These are phyloP conservation scores for Ceratobasidium sp. DNA, from an alignment of 1,284 basidiomycete genomes.

Conservation along the genomic window DNA sequence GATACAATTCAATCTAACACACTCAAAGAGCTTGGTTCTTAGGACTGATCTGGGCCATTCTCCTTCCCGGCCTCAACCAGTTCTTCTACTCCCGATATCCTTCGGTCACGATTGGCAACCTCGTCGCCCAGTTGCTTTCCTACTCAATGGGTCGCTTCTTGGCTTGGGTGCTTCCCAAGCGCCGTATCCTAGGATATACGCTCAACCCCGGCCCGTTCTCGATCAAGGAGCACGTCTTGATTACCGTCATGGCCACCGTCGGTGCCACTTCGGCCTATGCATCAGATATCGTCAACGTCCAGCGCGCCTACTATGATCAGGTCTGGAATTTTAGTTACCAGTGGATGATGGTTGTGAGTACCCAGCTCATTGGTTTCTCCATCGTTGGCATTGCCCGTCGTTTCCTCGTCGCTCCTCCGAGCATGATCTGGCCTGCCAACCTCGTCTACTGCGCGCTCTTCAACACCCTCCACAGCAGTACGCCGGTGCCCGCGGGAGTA, in stretches of 20 bases:
- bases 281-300: conserved; percentile 66
- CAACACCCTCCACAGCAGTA: conserved; percentile 75
- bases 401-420: conserved; percentile 76
- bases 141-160: conserved; percentile 64
- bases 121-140: conserved; percentile 52
- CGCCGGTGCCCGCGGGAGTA: conserved; percentile 66
- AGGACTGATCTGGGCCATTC: conserved; percentile 60
- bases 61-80: conserved; percentile 59
- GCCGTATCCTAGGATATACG: conserved; percentile 58
- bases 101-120: conserved; percentile 52
- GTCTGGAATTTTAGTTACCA: conserved; percentile 51
- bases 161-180: conserved; percentile 60
- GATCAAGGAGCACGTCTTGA: conserved; percentile 70
- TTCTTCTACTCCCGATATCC: conserved; percentile 55
- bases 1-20: conserved; percentile 37
- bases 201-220: conserved; percentile 78
- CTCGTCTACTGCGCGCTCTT: conserved; percentile 64
- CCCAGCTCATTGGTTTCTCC: conserved; percentile 72
- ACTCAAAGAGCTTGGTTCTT: conserved; percentile 50
- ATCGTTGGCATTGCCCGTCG: conserved; percentile 67
- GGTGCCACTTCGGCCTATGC: conserved; percentile 50
- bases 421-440: conserved; percentile 82
- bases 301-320: conserved; percentile 64
- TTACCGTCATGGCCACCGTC: conserved; percentile 52
- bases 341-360: conserved; percentile 67